phyloP scores from a whole-genome alignment of 805 yeast species.

The Pichia insulana region DNA sequence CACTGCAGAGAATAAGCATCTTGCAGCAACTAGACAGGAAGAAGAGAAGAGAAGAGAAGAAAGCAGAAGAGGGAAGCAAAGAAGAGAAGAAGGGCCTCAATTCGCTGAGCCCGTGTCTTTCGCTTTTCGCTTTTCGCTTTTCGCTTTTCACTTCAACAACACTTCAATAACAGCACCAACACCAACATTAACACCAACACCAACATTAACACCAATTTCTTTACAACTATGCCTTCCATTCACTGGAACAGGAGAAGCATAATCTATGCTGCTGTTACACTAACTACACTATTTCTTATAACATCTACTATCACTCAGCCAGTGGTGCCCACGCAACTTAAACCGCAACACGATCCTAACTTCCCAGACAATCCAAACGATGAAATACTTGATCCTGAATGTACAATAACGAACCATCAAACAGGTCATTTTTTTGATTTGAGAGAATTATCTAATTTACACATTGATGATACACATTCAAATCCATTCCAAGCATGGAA shows the following conservation, averaged over 20 bases:
- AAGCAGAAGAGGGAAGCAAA: too few species aligned
- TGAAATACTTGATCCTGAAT: constrained; percentile 23
- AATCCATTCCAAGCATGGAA: constrained; percentile 52
- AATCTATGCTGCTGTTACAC: background rate
- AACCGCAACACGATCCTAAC: background rate
- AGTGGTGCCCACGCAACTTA: background rate
- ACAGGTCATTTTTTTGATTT: constrained; percentile 41
- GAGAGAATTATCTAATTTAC: constrained; percentile 28
- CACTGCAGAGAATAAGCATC: too few species aligned
- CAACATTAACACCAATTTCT: too few species aligned
- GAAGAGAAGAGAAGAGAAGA: too few species aligned
- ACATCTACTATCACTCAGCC: background rate
- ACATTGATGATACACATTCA: constrained; percentile 23
- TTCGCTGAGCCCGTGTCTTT: too few species aligned
- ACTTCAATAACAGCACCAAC: too few species aligned
- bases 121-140: too few species aligned
- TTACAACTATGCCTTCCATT: background rate
- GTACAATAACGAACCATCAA: constrained; percentile 35
- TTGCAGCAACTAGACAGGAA: too few species aligned
- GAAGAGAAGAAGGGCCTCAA: too few species aligned
- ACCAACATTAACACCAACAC: too few species aligned
- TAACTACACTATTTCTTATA: background rate
- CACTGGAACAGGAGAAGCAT: background rate
- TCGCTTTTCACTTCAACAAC: too few species aligned
- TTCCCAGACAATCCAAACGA: too few species aligned